Percentiles rank a stretch among this genome's conserved stretches.
These are phyloP conservation scores for Citrus australasica DNA, from an alignment of 345 rosid genomes.

Conservation along the genomic window DNA sequence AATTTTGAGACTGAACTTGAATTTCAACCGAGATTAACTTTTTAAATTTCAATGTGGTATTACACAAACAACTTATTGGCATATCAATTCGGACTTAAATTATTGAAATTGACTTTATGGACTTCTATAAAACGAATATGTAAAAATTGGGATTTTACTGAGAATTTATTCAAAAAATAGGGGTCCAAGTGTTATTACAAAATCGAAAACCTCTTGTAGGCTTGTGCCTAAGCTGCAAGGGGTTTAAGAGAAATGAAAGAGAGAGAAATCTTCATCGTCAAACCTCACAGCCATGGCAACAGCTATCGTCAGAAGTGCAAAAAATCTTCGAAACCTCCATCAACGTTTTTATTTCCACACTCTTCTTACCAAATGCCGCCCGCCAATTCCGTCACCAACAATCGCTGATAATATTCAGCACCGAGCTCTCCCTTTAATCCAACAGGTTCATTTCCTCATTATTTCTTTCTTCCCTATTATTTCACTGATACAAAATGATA, in stretches of 20 bases:
- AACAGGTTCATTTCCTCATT: conserved; percentile 34
- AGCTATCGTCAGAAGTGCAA: conserved; percentile 38
- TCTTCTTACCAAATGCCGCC: conserved; percentile 14
- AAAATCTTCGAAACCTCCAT: conserved; percentile 29
- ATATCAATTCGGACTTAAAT: no score
- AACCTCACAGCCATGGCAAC: conserved; percentile 47
- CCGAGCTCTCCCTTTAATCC: conserved; percentile 25
- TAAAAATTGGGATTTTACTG: no score
- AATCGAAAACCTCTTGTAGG: no score
- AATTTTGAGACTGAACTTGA: no score
- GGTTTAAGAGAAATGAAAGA: not conserved
- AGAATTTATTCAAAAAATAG: no score
- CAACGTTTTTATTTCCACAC: conserved; percentile 16
- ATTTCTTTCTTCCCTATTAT: not conserved
- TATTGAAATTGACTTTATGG: no score
- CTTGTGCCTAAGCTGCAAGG: not conserved
- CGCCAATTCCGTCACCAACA: conserved; percentile 19
- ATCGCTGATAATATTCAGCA: conserved; percentile 17
- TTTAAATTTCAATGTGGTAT: no score
- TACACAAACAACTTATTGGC: no score
- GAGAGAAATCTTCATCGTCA: not conserved
- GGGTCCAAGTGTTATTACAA: no score
- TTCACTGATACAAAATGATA: not conserved
- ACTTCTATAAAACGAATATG: no score
- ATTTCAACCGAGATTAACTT: no score